Conservation (phyloP, 257 asterid genomes). For the Ligustrum vulgare region DNA sequence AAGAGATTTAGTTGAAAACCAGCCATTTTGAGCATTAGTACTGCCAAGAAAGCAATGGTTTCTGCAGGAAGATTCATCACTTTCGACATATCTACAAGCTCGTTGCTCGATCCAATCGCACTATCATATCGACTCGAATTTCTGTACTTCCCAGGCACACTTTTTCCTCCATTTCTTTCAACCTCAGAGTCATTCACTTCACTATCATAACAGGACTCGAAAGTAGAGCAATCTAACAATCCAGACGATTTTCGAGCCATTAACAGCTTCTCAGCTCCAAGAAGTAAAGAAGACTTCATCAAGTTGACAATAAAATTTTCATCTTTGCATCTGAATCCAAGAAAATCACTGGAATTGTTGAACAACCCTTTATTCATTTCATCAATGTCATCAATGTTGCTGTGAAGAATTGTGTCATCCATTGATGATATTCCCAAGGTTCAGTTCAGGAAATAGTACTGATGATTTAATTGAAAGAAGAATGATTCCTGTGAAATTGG, state of each 20-base stretch:
- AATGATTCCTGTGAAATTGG: slow-evolving; percentile 19
- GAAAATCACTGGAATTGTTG: slow-evolving; percentile 19
- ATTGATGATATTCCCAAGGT: slow-evolving; percentile 30
- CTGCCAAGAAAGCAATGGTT: slow-evolving; percentile 27
- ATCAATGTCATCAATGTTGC: slow-evolving; percentile 21
- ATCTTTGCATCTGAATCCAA: slow-evolving; percentile 5
- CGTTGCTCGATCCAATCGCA: slow-evolving; percentile 1
- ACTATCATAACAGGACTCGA: slow-evolving; percentile 5
- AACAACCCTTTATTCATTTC: slow-evolving; percentile 21
- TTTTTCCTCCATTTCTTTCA: slow-evolving; percentile 15
- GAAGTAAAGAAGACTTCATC: slow-evolving; percentile 30
- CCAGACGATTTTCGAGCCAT: slow-evolving; percentile 35
- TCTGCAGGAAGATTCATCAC: slow-evolving; percentile 10
- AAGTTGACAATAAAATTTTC: slow-evolving; percentile 22
- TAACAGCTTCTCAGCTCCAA: slow-evolving; percentile 53
- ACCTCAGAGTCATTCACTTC: slow-evolving; percentile 5
- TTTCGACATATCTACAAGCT: slow-evolving; percentile 17
- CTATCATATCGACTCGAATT: not conserved
- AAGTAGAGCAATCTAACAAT: slow-evolving; percentile 9
- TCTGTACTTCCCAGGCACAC: slow-evolving; percentile 13
- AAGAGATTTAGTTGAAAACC: slow-evolving; percentile 42
- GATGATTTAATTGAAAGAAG: not conserved
- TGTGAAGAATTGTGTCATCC: slow-evolving; percentile 37
- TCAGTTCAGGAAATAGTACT: slow-evolving; percentile 7
- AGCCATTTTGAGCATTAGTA: slow-evolving; percentile 34